Conservation (phyloP, 805 yeast species). For the Candida vartiovaarae region DNA sequence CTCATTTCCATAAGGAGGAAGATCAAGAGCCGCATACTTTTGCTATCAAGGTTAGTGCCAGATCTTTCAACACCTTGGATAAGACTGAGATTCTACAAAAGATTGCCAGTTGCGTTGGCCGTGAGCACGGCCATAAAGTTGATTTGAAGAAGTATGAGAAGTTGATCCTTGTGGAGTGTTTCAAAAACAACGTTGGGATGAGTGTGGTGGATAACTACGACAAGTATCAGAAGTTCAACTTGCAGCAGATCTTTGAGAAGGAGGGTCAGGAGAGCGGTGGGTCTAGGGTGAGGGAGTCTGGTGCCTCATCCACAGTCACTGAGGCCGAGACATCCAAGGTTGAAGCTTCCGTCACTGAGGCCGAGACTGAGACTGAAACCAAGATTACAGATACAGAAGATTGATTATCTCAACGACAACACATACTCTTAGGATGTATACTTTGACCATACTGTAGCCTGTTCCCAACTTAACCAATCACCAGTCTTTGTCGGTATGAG, state of each 20-base stretch:
- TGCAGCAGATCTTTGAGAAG: conserved; percentile 69
- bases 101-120: conserved; percentile 67
- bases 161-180: conserved; percentile 79
- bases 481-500: conserved; percentile 78
- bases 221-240: conserved; percentile 59
- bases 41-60: conserved; percentile 72
- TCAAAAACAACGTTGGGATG: conserved; percentile 83
- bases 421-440: not conserved
- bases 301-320: not conserved
- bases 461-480: conserved; percentile 92
- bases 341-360: not conserved
- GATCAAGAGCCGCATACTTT: conserved; percentile 38
- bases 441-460: conserved; percentile 21
- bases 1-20: conserved; percentile 54
- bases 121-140: conserved; percentile 64
- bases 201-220: conserved; percentile 68
- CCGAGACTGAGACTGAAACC: not conserved
- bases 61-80: conserved; percentile 71
- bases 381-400: not conserved
- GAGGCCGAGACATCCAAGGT: not conserved
- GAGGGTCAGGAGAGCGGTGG: conserved; percentile 13
- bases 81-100: conserved; percentile 67
- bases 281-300: conserved; percentile 11
- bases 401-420: too few relatives aligned
- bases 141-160: conserved; percentile 76